Conservation (phyloP, 257 asterid species). For the Ajuga chamaepitys region DNA sequence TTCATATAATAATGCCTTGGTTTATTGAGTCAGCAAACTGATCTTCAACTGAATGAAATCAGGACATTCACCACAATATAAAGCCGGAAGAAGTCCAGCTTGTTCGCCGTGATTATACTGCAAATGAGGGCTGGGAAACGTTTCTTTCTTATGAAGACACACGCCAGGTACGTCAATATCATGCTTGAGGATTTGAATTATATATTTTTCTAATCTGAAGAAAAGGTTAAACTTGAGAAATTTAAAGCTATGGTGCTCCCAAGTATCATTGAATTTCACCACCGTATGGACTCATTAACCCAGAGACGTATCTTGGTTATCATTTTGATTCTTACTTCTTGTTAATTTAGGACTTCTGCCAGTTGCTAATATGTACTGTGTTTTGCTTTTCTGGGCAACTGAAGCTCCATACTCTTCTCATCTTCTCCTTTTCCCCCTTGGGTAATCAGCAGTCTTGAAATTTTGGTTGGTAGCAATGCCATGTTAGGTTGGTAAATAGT, state of each 20-base stretch:
- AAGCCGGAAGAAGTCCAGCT: conserved; percentile 96
- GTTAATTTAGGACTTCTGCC: background rate
- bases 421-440: background rate
- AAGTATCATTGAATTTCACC: background rate
- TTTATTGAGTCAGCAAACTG: conserved; percentile 11
- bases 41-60: conserved; percentile 21
- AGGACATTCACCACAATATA: conserved; percentile 94
- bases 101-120: conserved; percentile 96
- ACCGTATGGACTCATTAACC: background rate
- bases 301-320: background rate
- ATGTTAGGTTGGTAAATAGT: background rate
- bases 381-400: background rate
- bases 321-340: background rate
- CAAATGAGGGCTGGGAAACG: conserved; percentile 99
- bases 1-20: background rate
- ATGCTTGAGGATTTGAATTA: background rate
- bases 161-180: conserved; percentile 52
- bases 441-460: background rate
- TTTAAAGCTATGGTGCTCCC: background rate
- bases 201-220: background rate
- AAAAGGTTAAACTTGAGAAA: background rate
- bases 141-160: conserved; percentile 96
- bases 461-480: background rate
- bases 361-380: background rate
- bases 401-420: background rate